Conservation (phyloP, 2,329 filamentous ascomycete genomes). For the Aureobasidium lini region DNA sequence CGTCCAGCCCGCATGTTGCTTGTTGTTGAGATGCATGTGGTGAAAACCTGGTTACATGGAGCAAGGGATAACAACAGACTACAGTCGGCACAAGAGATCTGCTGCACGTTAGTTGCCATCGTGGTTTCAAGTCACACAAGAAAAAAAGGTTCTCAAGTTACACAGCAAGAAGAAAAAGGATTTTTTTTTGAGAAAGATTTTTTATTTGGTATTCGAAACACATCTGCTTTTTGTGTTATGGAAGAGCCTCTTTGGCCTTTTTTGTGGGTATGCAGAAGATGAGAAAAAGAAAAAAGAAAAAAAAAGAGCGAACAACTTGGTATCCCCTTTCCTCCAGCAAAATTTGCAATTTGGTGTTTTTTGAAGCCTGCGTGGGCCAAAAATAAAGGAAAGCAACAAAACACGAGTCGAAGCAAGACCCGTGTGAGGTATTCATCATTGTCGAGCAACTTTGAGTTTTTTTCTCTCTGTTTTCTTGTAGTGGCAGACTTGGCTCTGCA, state of each 20-base stretch:
- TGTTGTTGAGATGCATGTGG: background rate
- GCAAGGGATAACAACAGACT: background rate
- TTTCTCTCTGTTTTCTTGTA: background rate
- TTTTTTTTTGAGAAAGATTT: background rate
- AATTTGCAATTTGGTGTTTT: constrained; percentile 8
- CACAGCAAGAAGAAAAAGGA: background rate
- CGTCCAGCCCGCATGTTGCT: background rate
- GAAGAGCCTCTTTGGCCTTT: background rate
- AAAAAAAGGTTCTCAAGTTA: background rate
- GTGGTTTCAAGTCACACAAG: background rate
- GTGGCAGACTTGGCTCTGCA: background rate
- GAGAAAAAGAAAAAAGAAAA: background rate
- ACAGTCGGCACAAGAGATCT: background rate
- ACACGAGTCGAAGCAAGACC: constrained; percentile 7
- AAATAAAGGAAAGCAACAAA: background rate
- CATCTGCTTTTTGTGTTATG: constrained; percentile 10
- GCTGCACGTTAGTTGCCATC: background rate
- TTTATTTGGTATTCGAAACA: constrained; percentile 6
- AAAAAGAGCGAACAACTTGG: background rate
- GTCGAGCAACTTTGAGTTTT: background rate
- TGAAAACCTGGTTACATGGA: background rate
- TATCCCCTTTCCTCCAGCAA: background rate
- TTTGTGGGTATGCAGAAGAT: background rate
- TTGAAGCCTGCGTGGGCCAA: background rate
- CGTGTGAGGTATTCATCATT: background rate